Conservation (phyloP, 768 basidiomycete species). For the Russula griseocarnosa region DNA sequence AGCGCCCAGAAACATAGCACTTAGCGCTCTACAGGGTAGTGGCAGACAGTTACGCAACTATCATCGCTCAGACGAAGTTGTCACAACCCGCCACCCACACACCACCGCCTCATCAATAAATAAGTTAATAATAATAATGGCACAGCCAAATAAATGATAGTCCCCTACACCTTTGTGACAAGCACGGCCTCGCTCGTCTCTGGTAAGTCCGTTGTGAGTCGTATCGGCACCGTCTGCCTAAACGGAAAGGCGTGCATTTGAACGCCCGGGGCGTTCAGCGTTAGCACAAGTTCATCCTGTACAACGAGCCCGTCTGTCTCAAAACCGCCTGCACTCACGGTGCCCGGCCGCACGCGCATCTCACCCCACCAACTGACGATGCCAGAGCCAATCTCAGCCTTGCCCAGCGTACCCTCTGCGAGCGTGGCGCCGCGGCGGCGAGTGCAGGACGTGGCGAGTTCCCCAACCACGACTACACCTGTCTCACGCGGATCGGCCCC, state of each 20-base stretch:
- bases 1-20: background rate
- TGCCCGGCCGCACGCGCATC: slow-evolving; percentile 11
- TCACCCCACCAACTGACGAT: slow-evolving; percentile 24
- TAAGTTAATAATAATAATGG: background rate
- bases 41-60: background rate
- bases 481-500: slow-evolving; percentile 17
- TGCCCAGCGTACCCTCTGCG: slow-evolving; percentile 8
- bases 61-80: too few relatives aligned
- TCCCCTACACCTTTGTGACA: slow-evolving; percentile 7
- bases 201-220: slow-evolving; percentile 18
- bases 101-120: background rate
- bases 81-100: background rate
- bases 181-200: slow-evolving; percentile 6
- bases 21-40: background rate
- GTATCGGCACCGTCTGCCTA: slow-evolving; percentile 19
- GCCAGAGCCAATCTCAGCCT: slow-evolving; percentile 5
- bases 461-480: slow-evolving; percentile 17
- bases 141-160: background rate
- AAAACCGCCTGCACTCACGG: slow-evolving; percentile 15
- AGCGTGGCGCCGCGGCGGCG: background rate
- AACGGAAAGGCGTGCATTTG: slow-evolving; percentile 22
- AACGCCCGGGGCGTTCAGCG: slow-evolving; percentile 9
- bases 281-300: slow-evolving; percentile 20
- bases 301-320: slow-evolving; percentile 14
- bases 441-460: background rate